phyloP scores from a whole-genome alignment of 805 yeast genomes.

The Yamadazyma ubonensis region DNA sequence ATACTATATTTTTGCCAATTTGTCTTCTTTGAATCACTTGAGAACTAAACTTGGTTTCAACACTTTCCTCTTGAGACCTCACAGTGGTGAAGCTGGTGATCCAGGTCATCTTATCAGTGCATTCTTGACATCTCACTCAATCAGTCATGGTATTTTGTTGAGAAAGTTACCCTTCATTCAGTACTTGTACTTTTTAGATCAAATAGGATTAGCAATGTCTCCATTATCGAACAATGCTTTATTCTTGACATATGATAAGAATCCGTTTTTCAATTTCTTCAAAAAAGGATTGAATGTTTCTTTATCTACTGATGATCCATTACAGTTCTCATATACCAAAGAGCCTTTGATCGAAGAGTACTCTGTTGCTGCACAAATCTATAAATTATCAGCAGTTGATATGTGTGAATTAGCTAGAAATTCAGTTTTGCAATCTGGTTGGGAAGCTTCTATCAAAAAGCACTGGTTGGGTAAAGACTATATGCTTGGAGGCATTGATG shows the following conservation, averaged over 20 bases:
- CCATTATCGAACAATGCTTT: constrained; percentile 96
- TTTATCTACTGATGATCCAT: constrained; percentile 94
- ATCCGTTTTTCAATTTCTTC: constrained; percentile 90
- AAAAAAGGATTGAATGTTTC: constrained; percentile 93
- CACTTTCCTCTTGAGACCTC: constrained; percentile 94
- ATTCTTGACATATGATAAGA: constrained; percentile 93
- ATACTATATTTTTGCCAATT: constrained; percentile 83
- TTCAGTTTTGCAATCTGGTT: constrained; percentile 92
- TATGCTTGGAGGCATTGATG: constrained; percentile 59
- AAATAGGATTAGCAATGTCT: constrained; percentile 97
- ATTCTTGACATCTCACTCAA: constrained; percentile 84
- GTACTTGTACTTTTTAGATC: constrained; percentile 88
- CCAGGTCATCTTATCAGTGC: constrained; percentile 95
- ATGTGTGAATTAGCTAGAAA: constrained; percentile 96
- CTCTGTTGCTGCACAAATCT: constrained; percentile 97
- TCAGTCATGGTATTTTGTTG: constrained; percentile 90
- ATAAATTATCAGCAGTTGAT: constrained; percentile 89
- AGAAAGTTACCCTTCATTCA: constrained; percentile 95
- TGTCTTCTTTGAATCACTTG: constrained; percentile 84
- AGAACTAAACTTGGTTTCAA: constrained; percentile 73
- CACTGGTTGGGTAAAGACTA: constrained; percentile 88
- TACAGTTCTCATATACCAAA: constrained; percentile 94
- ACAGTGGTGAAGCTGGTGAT: constrained; percentile 99
- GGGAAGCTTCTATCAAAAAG: constrained; percentile 78
- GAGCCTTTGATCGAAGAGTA: constrained; percentile 98